These are phyloP conservation scores for Thalassiosira hispida DNA, from an alignment of 352 stramenopile genomes.

Conservation along the genomic window DNA sequence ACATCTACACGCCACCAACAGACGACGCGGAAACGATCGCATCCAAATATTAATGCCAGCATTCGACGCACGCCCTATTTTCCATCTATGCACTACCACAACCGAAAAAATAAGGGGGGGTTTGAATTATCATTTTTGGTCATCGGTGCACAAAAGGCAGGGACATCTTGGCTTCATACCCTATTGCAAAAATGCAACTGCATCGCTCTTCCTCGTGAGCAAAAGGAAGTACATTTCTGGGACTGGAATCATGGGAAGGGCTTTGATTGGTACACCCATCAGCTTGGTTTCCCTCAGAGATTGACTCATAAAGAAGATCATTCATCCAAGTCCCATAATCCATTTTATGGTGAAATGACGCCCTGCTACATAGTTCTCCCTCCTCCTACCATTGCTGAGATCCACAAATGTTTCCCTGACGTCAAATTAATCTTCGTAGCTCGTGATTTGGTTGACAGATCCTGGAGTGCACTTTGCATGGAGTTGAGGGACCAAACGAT, in stretches of 20 bases:
- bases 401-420: slow-evolving; percentile 45
- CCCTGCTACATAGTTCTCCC: slow-evolving; percentile 57
- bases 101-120: neutral
- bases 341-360: slow-evolving; percentile 61
- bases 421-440: slow-evolving; percentile 62
- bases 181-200: slow-evolving; percentile 41
- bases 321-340: neutral
- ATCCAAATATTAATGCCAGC: neutral
- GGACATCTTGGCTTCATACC: slow-evolving; percentile 64
- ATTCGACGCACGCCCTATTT: slow-evolving; percentile 3
- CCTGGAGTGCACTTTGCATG: slow-evolving; percentile 64
- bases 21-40: slow-evolving; percentile 13
- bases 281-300: slow-evolving; percentile 39
- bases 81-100: slow-evolving; percentile 7
- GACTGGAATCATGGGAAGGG: slow-evolving; percentile 67
- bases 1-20: neutral
- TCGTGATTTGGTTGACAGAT: slow-evolving; percentile 59
- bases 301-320: neutral
- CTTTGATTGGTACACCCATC: slow-evolving; percentile 61
- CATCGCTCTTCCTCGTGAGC: slow-evolving; percentile 35
- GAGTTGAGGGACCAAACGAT: slow-evolving; percentile 55
- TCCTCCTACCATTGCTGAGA: slow-evolving; percentile 49
- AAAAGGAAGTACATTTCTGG: slow-evolving; percentile 76
- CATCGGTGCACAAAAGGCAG: slow-evolving; percentile 69
- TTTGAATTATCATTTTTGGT: slow-evolving; percentile 61